Percentiles rank a stretch among this genome's conserved stretches.
Conservation (phyloP, 208 protist genomes). For the Leishmania braziliensis region DNA sequence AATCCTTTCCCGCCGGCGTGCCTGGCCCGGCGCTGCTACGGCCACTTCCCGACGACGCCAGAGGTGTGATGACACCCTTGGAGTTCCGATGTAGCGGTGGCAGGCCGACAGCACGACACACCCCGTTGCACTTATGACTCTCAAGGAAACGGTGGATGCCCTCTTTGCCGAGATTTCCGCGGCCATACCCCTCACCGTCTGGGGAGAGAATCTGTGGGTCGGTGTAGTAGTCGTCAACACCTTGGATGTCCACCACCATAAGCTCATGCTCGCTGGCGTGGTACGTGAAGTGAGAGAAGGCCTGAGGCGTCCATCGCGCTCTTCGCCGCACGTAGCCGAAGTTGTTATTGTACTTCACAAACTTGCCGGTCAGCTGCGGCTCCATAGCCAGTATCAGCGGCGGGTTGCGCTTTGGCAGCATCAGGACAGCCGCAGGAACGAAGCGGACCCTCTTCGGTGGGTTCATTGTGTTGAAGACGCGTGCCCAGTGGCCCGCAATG, state of each 20-base stretch:
- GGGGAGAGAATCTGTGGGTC: conserved; percentile 90
- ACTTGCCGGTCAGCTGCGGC: conserved; percentile 72
- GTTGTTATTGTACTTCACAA: conserved; percentile 94
- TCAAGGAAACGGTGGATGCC: conserved; percentile 77
- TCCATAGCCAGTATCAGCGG: conserved; percentile 82
- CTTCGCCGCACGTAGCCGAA: conserved; percentile 74
- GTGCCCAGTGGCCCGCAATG: conserved; percentile 78
- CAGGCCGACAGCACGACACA: conserved; percentile 71
- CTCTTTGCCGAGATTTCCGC: conserved; percentile 77
- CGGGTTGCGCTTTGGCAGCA: conserved; percentile 53
- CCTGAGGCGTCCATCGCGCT: conserved; percentile 83
- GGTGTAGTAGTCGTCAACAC: conserved; percentile 89
- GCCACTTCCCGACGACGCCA: conserved; percentile 7
- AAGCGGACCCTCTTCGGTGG: conserved; percentile 79
- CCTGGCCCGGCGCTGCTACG: conserved; percentile 10
- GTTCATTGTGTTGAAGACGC: conserved; percentile 59
- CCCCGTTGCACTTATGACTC: conserved; percentile 83
- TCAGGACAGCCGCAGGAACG: conserved; percentile 74
- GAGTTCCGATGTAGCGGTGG: conserved; percentile 36
- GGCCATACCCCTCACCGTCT: conserved; percentile 78
- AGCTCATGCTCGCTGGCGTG: conserved; percentile 60
- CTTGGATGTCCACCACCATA: conserved; percentile 91
- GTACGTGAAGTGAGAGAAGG: conserved; percentile 93
- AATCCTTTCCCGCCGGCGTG: conserved; percentile 11
- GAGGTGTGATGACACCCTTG: conserved; percentile 10